phyloP scores from a whole-genome alignment of 192 early-diverging fungal species.

The Cladochytrium replicatum region DNA sequence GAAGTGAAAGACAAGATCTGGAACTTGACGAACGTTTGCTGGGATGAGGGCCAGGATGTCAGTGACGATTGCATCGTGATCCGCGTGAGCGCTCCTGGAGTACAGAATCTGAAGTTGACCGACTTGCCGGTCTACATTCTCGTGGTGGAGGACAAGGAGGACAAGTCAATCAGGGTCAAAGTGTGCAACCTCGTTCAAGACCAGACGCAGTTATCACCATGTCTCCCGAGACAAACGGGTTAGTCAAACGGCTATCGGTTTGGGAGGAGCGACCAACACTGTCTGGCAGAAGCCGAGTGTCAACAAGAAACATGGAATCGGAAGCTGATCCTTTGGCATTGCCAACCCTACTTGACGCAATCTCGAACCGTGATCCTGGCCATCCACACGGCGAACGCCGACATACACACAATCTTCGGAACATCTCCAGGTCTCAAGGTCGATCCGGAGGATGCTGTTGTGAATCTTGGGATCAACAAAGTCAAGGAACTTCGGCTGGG shows the following conservation, averaged over 20 bases:
- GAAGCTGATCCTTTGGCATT: too few relatives aligned
- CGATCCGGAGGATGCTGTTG: neutral
- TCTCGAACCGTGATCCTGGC: slow-evolving; percentile 22
- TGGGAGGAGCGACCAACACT: too few relatives aligned
- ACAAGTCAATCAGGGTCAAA: slow-evolving; percentile 4
- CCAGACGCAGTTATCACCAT: too few relatives aligned
- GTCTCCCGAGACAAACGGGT: too few relatives aligned
- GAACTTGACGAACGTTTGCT: neutral
- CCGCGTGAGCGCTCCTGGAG: slow-evolving; percentile 5
- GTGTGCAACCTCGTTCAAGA: slow-evolving; percentile 12
- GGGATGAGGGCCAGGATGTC: slow-evolving; percentile 9
- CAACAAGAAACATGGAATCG: too few relatives aligned
- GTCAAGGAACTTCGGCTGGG: slow-evolving; percentile 9
- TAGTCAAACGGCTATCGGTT: too few relatives aligned
- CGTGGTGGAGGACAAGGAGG: slow-evolving; percentile 10
- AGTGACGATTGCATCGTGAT: slow-evolving; percentile 15
- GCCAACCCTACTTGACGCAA: slow-evolving; percentile 10
- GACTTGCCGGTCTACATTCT: slow-evolving; percentile 24
- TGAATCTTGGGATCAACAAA: slow-evolving; percentile 6
- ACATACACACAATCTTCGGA: slow-evolving; percentile 16
- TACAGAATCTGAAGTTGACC: slow-evolving; percentile 13
- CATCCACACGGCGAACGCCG: slow-evolving; percentile 20
- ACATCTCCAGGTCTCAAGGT: slow-evolving; percentile 10
- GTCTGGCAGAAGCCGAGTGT: too few relatives aligned
- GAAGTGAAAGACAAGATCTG: neutral